phyloP scores from a whole-genome alignment of 176 grass and related monocot genomes.

The Saccharum spontaneum region DNA sequence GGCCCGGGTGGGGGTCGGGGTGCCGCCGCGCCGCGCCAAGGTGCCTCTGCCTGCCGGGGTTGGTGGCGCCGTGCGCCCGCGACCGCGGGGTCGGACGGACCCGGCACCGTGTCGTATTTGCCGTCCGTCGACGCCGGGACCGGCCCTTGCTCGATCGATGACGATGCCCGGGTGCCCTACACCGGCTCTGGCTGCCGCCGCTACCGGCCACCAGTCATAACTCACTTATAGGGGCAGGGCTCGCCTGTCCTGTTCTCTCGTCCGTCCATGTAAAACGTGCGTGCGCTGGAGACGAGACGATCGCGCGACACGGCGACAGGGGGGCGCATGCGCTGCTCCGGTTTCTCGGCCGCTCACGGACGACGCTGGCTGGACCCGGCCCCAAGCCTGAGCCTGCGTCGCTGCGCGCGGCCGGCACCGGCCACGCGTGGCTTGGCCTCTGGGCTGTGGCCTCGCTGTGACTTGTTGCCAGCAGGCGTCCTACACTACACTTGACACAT shows the following conservation, averaged over 20 bases:
- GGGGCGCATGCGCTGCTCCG: not conserved
- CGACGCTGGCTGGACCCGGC: not conserved
- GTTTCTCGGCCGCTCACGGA: not conserved
- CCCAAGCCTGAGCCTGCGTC: no score
- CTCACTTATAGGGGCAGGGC: not conserved
- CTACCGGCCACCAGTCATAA: not conserved
- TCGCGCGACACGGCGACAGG: not conserved
- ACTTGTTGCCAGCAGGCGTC: conserved; percentile 26
- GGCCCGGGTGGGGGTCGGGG: not conserved
- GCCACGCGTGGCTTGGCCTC: not conserved
- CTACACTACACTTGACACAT: not conserved
- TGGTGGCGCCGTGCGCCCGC: not conserved
- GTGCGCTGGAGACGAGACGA: not conserved
- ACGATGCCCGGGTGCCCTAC: no score
- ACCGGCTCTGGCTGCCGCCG: not conserved
- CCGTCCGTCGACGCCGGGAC: not conserved
- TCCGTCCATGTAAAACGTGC: conserved; percentile 21
- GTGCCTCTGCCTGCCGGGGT: no score
- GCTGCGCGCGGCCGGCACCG: not conserved
- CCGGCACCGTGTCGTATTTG: not conserved
- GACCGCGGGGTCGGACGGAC: not conserved
- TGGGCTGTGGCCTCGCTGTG: not conserved
- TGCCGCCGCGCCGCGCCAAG: not conserved
- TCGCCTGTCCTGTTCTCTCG: not conserved
- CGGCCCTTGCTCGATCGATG: not conserved